Evolutionary conservation across 1,139 yeast genomes (phyloP).

Genomic region (Hemisphaericaspora xylanilytica): DNA sequence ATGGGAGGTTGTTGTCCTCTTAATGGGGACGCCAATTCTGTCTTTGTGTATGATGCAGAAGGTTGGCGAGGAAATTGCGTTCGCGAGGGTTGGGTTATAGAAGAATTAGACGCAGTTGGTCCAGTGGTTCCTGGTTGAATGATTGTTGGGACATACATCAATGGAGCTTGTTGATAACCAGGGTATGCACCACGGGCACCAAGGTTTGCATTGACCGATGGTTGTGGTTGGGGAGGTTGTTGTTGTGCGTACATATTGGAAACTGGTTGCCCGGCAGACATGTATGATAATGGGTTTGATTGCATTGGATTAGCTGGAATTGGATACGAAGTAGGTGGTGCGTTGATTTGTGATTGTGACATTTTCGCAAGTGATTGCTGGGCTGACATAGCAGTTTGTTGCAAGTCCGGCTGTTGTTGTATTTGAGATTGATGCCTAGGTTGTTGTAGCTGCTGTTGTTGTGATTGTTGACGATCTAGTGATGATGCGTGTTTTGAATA

Average conservation of each 20-base stretch:
- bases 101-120: background rate
- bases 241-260: constrained; percentile 23
- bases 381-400: constrained; percentile 1
- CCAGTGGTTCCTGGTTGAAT: constrained; percentile 5
- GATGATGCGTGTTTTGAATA: constrained; percentile 18
- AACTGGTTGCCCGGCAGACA: constrained; percentile 12
- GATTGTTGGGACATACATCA: constrained; percentile 4
- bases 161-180: constrained; percentile 8
- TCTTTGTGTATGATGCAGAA: constrained; percentile 8
- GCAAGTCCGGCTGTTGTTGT: constrained; percentile 14
- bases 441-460: constrained; percentile 18
- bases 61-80: background rate
- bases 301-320: constrained; percentile 22
- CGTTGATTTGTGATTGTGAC: background rate
- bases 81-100: constrained; percentile 2
- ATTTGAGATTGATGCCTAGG: constrained; percentile 15
- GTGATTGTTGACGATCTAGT: constrained; percentile 19
- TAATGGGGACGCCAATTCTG: constrained; percentile 36
- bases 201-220: constrained; percentile 15
- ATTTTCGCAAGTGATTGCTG: constrained; percentile 5
- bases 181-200: constrained; percentile 12
- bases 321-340: background rate
- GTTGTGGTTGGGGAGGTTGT: constrained; percentile 8
- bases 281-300: constrained; percentile 24
- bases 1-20: constrained; percentile 15